Evolutionary conservation across 2,329 filamentous ascomycete species (phyloP).

Genomic region (Calonectria hawksworthii): DNA sequence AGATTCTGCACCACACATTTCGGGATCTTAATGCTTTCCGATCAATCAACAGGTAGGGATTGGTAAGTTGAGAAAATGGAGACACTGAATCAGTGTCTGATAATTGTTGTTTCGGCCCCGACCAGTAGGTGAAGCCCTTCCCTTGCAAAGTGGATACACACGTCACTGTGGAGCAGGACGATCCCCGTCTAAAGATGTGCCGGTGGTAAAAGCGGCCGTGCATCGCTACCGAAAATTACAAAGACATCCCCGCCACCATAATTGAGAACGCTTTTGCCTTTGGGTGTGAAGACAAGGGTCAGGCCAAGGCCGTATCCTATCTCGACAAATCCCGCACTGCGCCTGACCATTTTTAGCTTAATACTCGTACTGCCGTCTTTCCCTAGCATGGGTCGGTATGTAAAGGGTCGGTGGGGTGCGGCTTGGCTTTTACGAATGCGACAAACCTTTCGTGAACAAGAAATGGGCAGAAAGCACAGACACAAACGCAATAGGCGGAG

Average conservation of each 20-base stretch:
- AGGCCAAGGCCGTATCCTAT: neutral
- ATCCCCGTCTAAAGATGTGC: neutral
- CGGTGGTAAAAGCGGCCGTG: neutral
- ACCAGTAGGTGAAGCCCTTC: neutral
- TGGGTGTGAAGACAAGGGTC: neutral
- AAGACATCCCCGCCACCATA: neutral
- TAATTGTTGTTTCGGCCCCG: neutral
- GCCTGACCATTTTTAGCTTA: too few species aligned
- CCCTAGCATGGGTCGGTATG: too few species aligned
- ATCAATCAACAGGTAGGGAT: neutral
- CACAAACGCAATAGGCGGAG: neutral
- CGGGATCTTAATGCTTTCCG: neutral
- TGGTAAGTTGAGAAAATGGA: neutral
- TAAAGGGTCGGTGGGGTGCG: too few species aligned
- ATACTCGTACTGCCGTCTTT: neutral
- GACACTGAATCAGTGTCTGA: neutral
- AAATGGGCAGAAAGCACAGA: neutral
- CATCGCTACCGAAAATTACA: neutral
- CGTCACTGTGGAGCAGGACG: neutral
- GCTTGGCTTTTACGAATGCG: neutral
- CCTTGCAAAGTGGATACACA: neutral
- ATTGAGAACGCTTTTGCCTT: neutral
- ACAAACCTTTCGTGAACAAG: neutral
- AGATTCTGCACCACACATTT: neutral
- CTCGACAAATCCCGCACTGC: too few species aligned